Evolutionary conservation across 2,329 filamentous ascomycete species (phyloP), one percentile per base, ranked within the genome.

Genomic region (Torrubiella hemipterigena): DNA sequence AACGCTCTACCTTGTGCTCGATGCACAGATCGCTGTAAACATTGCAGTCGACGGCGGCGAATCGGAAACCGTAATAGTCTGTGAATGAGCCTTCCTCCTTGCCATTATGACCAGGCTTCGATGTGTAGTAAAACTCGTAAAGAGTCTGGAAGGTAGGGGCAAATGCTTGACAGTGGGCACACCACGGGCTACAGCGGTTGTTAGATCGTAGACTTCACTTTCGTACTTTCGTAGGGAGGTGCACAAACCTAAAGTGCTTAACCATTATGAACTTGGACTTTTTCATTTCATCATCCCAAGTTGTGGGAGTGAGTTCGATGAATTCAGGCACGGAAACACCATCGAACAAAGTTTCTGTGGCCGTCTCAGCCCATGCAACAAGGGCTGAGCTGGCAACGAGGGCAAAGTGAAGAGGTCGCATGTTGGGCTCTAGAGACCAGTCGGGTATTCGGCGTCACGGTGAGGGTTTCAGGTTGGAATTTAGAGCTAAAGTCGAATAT

Each of bases 101-200:
- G 60, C 70, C 43, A 54, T 62, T 45, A 59, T 63, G 45, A 52
- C 78, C 60, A 12, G 81, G 79, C 46, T 85, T 78, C 22, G 84
- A 91, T 22, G 87, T 95, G 61, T 84, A 64, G 62, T 95, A 98
- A 56, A 78, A 95, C 60, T 98, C 91, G 65, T 96, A 94, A 11
- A 89, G 57, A 5, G 87, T 95, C 58, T 96, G 86, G 66, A 76
- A 95, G 30, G 74, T 78, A 7, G 91, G 91, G 31, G 83, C 85
- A 48, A 85, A 82, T 30, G 69, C 64, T 51, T 69, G 69, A 61
- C 87, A 95, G 55, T 94, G 85, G 28, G 67, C 68, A 55, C 71
- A 76, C 42, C 63, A 73, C 9, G 71, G 71, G 44, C 71, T 75
- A 36, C 7, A 18, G 48, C 46, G 3, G 52, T 29, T 26, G 38